These are phyloP conservation scores for Sporothrix protearum DNA, from an alignment of 2,329 filamentous ascomycete genomes.

Conservation along the genomic window DNA sequence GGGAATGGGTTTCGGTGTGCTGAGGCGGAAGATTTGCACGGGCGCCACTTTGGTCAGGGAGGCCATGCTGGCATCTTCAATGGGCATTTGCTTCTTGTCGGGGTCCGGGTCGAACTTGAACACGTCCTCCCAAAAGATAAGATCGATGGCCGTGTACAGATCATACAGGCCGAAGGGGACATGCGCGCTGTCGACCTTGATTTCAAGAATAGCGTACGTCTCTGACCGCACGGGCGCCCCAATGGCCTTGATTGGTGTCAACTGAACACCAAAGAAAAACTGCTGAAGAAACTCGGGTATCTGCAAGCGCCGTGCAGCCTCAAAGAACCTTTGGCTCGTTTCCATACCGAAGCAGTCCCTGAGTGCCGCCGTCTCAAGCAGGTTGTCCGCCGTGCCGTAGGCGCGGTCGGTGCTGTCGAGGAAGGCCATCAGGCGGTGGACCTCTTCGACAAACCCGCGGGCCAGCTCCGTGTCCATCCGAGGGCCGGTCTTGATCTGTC, in stretches of 20 bases:
- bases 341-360: conserved; percentile 29
- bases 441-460: conserved; percentile 48
- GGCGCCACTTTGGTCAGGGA: conserved; percentile 19
- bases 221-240: not conserved
- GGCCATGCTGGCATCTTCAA: conserved; percentile 18
- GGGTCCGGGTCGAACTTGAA: not conserved
- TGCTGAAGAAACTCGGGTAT: not conserved
- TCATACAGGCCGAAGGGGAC: conserved; percentile 60
- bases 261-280: conserved; percentile 17
- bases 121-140: conserved; percentile 34
- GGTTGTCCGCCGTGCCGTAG: conserved; percentile 52
- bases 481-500: not conserved
- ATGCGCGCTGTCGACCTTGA: conserved; percentile 67
- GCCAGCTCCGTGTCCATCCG: conserved; percentile 24
- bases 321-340: conserved; percentile 45
- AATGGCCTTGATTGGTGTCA: not conserved
- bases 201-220: conserved; percentile 29
- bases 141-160: conserved; percentile 38
- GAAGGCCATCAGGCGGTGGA: conserved; percentile 62
- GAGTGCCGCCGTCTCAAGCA: not conserved
- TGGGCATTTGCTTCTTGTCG: not conserved
- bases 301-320: conserved; percentile 36
- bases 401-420: conserved; percentile 58
- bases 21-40: conserved; percentile 29
- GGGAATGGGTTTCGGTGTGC: conserved; percentile 14